Conservation (phyloP, 805 yeast species). For the Saturnispora galanensis region DNA sequence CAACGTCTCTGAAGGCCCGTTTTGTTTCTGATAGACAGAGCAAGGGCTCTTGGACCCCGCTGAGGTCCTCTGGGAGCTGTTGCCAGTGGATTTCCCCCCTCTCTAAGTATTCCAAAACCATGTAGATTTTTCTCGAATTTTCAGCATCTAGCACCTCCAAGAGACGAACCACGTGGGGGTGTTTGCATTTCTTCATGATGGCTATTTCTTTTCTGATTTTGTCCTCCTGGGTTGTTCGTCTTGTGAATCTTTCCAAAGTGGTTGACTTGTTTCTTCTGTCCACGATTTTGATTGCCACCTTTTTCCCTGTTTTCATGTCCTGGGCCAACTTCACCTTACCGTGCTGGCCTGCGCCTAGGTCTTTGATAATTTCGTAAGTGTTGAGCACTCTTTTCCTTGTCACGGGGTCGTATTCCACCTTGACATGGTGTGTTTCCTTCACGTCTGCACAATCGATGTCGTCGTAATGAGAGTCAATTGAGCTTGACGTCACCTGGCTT, state of each 20-base stretch:
- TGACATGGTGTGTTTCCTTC: constrained; percentile 74
- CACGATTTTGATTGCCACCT: constrained; percentile 90
- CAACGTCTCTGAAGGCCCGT: constrained; percentile 69
- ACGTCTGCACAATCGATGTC: constrained; percentile 29
- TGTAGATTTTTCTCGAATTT: constrained; percentile 72
- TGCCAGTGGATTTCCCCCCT: constrained; percentile 91
- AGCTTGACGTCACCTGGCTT: background rate
- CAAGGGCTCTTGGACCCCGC: constrained; percentile 41
- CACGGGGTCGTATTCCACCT: constrained; percentile 81
- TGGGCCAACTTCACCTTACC: constrained; percentile 94
- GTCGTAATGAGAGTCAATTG: background rate
- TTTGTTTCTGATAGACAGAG: constrained; percentile 59
- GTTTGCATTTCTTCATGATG: constrained; percentile 84
- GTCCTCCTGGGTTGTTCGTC: constrained; percentile 42
- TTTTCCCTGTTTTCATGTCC: constrained; percentile 50
- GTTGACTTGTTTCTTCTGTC: constrained; percentile 52
- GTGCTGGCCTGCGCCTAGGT: constrained; percentile 94
- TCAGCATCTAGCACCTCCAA: constrained; percentile 84
- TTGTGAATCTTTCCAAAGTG: constrained; percentile 31
- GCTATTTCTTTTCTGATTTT: constrained; percentile 81
- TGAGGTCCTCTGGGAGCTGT: constrained; percentile 21
- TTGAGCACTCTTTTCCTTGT: constrained; percentile 73
- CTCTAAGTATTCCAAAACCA: constrained; percentile 83
- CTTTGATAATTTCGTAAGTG: constrained; percentile 79
- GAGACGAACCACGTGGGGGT: constrained; percentile 85